Conservation (phyloP, 2,329 filamentous ascomycete species). For the Aureobasidium lini region DNA sequence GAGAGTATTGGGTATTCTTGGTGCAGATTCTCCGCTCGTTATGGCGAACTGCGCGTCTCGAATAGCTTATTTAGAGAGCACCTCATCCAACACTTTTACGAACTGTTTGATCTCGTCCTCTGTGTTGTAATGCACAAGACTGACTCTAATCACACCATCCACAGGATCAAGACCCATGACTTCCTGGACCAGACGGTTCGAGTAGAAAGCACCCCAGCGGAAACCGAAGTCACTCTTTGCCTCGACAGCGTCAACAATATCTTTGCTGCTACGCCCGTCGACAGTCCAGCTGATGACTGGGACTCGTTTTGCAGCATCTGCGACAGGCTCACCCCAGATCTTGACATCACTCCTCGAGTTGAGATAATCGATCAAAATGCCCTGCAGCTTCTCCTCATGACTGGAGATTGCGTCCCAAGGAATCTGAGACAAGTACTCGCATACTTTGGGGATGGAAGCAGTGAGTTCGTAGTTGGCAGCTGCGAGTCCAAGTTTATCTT, state of each 20-base stretch:
- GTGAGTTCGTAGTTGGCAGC: constrained; percentile 65
- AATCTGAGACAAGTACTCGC: constrained; percentile 42
- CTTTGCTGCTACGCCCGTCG: constrained; percentile 47
- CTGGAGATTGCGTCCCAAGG: constrained; percentile 46
- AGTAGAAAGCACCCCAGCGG: constrained; percentile 63
- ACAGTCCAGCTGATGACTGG: constrained; percentile 62
- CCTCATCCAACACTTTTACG: constrained; percentile 46
- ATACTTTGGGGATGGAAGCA: constrained; percentile 53
- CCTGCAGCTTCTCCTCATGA: constrained; percentile 56
- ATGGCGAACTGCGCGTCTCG: neutral
- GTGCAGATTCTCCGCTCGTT: too few relatives aligned
- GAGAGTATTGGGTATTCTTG: too few relatives aligned
- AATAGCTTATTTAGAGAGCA: constrained; percentile 20
- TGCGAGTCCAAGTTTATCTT: constrained; percentile 61
- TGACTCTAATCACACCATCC: constrained; percentile 62
- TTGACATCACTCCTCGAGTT: constrained; percentile 44
- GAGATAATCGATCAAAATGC: constrained; percentile 53
- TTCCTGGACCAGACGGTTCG: constrained; percentile 53
- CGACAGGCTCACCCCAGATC: constrained; percentile 50
- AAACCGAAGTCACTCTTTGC: constrained; percentile 52
- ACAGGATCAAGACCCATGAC: constrained; percentile 48
- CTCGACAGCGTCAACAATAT: constrained; percentile 57
- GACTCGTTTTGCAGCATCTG: constrained; percentile 46
- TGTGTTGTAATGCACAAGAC: constrained; percentile 60
- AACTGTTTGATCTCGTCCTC: constrained; percentile 51